Evolutionary conservation across 352 stramenopile species (phyloP).

Genomic region (Globisporangium nodosum): DNA sequence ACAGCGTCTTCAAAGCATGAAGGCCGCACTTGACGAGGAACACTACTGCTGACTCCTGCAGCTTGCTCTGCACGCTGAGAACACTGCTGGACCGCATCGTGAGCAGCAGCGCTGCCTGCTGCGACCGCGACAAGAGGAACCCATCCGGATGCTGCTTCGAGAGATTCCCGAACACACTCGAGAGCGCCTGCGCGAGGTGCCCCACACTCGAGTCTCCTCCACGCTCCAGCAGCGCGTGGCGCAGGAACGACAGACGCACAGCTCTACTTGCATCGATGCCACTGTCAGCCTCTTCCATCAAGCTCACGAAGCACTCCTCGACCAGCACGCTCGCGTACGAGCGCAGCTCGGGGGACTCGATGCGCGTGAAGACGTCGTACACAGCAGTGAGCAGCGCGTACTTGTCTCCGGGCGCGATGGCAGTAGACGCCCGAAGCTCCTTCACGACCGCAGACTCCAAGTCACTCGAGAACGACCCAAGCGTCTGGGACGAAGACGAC

Average conservation of each 20-base stretch:
- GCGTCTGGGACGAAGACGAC: not conserved
- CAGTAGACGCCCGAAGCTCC: not conserved
- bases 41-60: slow-evolving; percentile 4
- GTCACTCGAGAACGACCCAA: slow-evolving; percentile 2
- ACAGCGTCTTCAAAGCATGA: slow-evolving; percentile 7
- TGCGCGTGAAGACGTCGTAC: slow-evolving; percentile 15
- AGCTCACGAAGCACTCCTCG: slow-evolving; percentile 2
- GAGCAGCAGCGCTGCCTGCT: slow-evolving; percentile 34
- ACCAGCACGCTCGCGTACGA: slow-evolving; percentile 7
- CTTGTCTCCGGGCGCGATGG: not conserved
- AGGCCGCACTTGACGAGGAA: slow-evolving; percentile 16
- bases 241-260: slow-evolving; percentile 13
- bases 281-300: slow-evolving; percentile 3
- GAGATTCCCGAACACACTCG: slow-evolving; percentile 23
- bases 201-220: slow-evolving; percentile 1
- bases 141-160: slow-evolving; percentile 16
- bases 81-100: slow-evolving; percentile 19
- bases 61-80: slow-evolving; percentile 2
- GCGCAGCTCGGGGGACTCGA: slow-evolving; percentile 10
- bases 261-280: not conserved
- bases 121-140: slow-evolving; percentile 17
- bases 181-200: slow-evolving; percentile 2
- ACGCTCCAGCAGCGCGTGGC: slow-evolving; percentile 11
- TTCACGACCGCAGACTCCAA: slow-evolving; percentile 5
- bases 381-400: slow-evolving; percentile 6